phyloP scores from a whole-genome alignment of 495 filamentous ascomycete genomes.

The Annulohypoxylon nitens region DNA sequence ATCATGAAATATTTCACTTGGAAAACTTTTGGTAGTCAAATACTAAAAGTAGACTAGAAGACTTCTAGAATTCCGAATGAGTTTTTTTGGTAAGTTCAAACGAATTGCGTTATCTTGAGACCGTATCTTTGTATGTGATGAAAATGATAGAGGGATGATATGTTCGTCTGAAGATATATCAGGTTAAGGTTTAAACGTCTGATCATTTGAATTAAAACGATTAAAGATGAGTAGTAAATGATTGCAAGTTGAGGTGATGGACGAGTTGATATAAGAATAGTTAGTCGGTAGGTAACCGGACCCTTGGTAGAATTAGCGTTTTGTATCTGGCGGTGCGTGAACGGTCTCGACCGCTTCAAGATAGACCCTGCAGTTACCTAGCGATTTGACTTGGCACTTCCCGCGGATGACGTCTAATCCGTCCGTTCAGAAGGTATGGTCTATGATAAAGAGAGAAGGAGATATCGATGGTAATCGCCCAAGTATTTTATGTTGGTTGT shows the following conservation, averaged over 20 bases:
- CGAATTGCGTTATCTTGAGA: background rate
- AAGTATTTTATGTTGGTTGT: slow-evolving; percentile 4
- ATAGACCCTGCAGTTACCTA: slow-evolving; percentile 6
- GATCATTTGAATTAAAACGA: background rate
- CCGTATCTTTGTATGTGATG: background rate
- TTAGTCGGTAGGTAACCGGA: slow-evolving; percentile 8
- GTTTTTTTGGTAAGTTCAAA: background rate
- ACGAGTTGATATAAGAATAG: background rate
- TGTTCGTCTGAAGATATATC: background rate
- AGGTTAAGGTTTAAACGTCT: background rate
- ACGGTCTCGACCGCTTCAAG: slow-evolving; percentile 7
- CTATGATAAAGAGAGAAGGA: background rate
- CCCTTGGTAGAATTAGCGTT: slow-evolving; percentile 25
- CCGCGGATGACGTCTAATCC: no score
- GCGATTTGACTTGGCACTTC: slow-evolving; percentile 1
- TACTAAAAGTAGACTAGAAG: background rate
- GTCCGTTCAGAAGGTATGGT: background rate
- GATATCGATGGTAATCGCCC: background rate
- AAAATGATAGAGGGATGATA: background rate
- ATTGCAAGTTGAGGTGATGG: background rate
- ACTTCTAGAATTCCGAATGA: background rate
- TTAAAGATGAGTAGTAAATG: background rate
- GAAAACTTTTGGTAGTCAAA: slow-evolving; percentile 1
- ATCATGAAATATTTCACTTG: slow-evolving; percentile 4
- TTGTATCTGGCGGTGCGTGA: slow-evolving; percentile 18